Percentiles rank a stretch among this genome's conserved stretches.
Evolutionary conservation across 78 protist species (phyloP).

Genomic region (Dictyostelium citrinum): DNA sequence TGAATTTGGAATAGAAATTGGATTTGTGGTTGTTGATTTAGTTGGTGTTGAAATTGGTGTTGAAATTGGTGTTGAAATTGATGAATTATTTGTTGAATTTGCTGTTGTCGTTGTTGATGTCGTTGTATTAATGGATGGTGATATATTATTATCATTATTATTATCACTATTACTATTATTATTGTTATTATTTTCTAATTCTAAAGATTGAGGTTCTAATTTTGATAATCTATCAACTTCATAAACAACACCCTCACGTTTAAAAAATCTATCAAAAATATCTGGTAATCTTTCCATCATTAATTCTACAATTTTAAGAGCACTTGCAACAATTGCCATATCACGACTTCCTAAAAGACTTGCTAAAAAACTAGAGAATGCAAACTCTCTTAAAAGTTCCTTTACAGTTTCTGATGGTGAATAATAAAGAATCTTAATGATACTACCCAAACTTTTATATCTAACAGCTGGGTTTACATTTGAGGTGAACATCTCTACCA

Average conservation of each 20-base stretch:
- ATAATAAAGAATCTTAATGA: conserved; percentile 56
- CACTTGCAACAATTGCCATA: conserved; percentile 69
- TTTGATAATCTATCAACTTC: conserved; percentile 70
- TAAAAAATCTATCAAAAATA: conserved; percentile 64
- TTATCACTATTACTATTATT: not conserved
- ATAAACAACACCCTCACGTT: conserved; percentile 78
- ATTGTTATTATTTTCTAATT: not conserved
- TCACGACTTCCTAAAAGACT: conserved; percentile 65
- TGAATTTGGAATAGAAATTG: conserved; percentile 35
- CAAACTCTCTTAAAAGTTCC: conserved; percentile 61
- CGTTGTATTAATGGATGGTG: not conserved
- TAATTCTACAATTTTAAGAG: conserved; percentile 54
- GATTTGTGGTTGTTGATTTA: not conserved
- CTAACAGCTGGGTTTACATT: conserved; percentile 77
- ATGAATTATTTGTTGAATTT: not conserved
- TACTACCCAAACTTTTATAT: conserved; percentile 62
- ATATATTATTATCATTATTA: not conserved
- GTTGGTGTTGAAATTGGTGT: not conserved
- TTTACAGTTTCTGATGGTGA: conserved; percentile 33
- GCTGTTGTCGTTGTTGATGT: not conserved
- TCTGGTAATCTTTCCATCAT: conserved; percentile 74
- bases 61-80: not conserved
- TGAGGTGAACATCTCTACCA: conserved; percentile 73
- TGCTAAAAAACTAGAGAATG: conserved; percentile 76
- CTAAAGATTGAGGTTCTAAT: not conserved